Evolutionary conservation across 805 yeast genomes (phyloP).

Genomic region (Metschnikowia peoriensis): DNA sequence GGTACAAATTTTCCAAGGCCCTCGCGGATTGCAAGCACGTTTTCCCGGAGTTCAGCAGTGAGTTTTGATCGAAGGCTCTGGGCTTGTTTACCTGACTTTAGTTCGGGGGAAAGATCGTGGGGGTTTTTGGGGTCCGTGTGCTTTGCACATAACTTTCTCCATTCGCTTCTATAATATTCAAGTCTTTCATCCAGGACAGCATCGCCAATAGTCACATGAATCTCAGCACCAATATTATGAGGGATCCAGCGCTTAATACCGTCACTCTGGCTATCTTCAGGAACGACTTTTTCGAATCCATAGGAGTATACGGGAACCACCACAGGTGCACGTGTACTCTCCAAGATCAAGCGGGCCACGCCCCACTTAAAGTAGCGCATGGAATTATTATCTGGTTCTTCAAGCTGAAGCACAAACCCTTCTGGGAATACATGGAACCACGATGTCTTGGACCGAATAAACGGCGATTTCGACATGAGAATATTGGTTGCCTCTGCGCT

Average conservation of each 20-base stretch:
- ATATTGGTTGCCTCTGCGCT: slow-evolving; percentile 28
- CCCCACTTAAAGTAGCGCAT: slow-evolving; percentile 98
- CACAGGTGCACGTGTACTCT: slow-evolving; percentile 79
- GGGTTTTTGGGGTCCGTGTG: slow-evolving; percentile 52
- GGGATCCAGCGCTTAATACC: slow-evolving; percentile 61
- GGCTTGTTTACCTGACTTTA: slow-evolving; percentile 65
- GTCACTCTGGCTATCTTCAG: slow-evolving; percentile 63
- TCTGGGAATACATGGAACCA: slow-evolving; percentile 98
- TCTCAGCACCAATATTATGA: slow-evolving; percentile 60
- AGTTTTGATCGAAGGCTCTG: slow-evolving; percentile 64
- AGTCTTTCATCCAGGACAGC: slow-evolving; percentile 62
- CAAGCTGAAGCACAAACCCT: slow-evolving; percentile 84
- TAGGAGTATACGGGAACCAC: slow-evolving; percentile 81
- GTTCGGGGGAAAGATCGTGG: slow-evolving; percentile 56
- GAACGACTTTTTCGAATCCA: slow-evolving; percentile 85
- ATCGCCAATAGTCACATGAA: slow-evolving; percentile 70
- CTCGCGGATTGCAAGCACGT: slow-evolving; percentile 50
- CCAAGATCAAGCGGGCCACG: slow-evolving; percentile 76
- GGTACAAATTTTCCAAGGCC: slow-evolving; percentile 43
- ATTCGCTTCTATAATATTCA: slow-evolving; percentile 59
- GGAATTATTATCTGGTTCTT: slow-evolving; percentile 76
- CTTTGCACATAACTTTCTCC: slow-evolving; percentile 62
- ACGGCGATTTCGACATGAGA: slow-evolving; percentile 45
- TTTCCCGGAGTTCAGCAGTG: slow-evolving; percentile 64
- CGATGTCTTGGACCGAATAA: slow-evolving; percentile 61